Conservation (phyloP, 2,329 filamentous ascomycete species). For the Biscogniauxia sp. region DNA sequence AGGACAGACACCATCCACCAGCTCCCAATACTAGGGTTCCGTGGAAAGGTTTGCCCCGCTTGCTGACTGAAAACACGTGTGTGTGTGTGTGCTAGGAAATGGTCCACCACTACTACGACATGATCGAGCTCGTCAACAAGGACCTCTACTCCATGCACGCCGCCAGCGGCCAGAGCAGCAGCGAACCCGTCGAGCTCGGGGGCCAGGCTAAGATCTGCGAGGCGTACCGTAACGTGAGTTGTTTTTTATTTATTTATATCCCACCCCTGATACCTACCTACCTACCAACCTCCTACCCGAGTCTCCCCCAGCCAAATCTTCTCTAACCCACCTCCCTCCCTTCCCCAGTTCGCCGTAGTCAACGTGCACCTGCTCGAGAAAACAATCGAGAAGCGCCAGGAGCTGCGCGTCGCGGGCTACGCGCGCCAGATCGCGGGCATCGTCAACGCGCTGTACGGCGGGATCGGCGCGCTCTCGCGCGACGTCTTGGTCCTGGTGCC, state of each 20-base stretch:
- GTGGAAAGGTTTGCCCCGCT: too few species aligned
- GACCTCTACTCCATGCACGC: neutral
- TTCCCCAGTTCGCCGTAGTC: neutral
- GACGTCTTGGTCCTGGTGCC: neutral
- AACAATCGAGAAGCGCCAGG: neutral
- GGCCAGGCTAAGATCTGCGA: neutral
- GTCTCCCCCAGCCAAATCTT: too few species aligned
- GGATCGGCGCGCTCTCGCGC: neutral
- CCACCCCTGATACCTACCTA: too few species aligned
- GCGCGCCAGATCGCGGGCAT: neutral
- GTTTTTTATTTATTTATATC: too few species aligned
- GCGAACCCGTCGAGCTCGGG: neutral
- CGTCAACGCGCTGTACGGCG: neutral
- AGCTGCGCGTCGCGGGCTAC: neutral
- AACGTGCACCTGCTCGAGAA: neutral
- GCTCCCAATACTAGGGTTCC: too few species aligned
- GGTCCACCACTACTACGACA: neutral
- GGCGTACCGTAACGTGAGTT: neutral
- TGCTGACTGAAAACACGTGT: too few species aligned
- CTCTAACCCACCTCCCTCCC: too few species aligned
- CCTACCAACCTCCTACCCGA: too few species aligned
- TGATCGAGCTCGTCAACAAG: neutral
- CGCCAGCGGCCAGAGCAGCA: too few species aligned
- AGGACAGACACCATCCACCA: too few species aligned
- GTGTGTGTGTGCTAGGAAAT: neutral